These are phyloP conservation scores for Nitzschia palea DNA, from an alignment of 108 stramenopile genomes.

Conservation along the genomic window DNA sequence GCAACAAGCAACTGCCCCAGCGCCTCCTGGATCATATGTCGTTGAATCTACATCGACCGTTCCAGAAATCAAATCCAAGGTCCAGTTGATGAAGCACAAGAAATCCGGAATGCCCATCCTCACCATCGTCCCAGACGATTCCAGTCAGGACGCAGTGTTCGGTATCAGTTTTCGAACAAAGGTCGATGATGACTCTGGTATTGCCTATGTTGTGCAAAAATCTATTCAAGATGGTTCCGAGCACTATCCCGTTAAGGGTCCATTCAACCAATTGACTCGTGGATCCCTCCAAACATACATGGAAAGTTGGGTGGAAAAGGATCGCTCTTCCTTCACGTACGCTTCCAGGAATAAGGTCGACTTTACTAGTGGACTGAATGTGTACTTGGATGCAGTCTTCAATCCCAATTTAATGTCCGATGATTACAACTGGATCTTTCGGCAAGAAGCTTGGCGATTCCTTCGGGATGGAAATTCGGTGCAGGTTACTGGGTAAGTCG, in stretches of 20 bases:
- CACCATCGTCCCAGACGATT: constrained; percentile 72
- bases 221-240: constrained; percentile 88
- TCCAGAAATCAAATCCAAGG: not conserved
- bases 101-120: constrained; percentile 74
- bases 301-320: constrained; percentile 93
- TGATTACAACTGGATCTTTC: constrained; percentile 68
- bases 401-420: constrained; percentile 80
- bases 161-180: constrained; percentile 94
- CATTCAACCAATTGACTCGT: constrained; percentile 88
- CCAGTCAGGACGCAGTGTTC: constrained; percentile 89
- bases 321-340: constrained; percentile 93
- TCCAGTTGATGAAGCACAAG: constrained; percentile 46
- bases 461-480: constrained; percentile 27
- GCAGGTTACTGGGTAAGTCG: constrained; percentile 87
- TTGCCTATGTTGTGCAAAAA: constrained; percentile 93
- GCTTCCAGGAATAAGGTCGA: constrained; percentile 79
- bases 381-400: constrained; percentile 94
- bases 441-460: constrained; percentile 95
- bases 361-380: constrained; percentile 84
- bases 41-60: not conserved
- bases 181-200: constrained; percentile 76
- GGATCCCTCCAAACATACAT: constrained; percentile 92
- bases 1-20: not conserved
- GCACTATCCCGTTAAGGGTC: constrained; percentile 91
- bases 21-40: constrained; percentile 12